Conservation (phyloP, 2,329 filamentous ascomycete genomes). For the Aulographum hederae region DNA sequence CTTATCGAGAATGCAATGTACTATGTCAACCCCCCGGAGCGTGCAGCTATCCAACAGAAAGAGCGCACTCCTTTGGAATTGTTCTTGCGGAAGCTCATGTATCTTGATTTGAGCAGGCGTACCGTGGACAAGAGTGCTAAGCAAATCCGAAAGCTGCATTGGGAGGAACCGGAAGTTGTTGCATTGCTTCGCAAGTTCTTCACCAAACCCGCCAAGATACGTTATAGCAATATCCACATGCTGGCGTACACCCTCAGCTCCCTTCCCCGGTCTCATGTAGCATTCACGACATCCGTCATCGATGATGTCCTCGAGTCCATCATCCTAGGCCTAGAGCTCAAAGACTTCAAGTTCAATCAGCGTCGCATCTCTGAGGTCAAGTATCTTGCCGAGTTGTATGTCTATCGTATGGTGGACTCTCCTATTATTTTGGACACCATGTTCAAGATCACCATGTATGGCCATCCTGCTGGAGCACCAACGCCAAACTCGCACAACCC, state of each 20-base stretch:
- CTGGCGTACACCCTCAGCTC: conserved; percentile 78
- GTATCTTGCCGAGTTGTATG: conserved; percentile 90
- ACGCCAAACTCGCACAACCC: conserved; percentile 57
- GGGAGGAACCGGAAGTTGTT: conserved; percentile 81
- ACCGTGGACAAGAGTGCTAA: conserved; percentile 89
- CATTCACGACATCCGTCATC: conserved; percentile 79
- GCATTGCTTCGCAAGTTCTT: conserved; percentile 75
- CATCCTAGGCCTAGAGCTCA: conserved; percentile 73
- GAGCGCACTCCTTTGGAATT: conserved; percentile 85
- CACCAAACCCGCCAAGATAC: conserved; percentile 90
- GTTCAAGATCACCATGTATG: conserved; percentile 88
- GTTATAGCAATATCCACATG: conserved; percentile 90
- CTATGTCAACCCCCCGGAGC: conserved; percentile 88
- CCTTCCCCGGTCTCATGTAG: conserved; percentile 78
- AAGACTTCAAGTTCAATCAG: conserved; percentile 96
- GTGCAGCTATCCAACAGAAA: conserved; percentile 89
- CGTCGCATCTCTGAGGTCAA: conserved; percentile 89
- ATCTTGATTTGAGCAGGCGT: conserved; percentile 82
- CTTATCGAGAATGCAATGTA: conserved; percentile 96
- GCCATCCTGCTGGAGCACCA: conserved; percentile 66
- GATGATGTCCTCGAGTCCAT: conserved; percentile 84
- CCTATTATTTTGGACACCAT: conserved; percentile 88
- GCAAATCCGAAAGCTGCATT: conserved; percentile 86
- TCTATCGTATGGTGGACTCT: conserved; percentile 92
- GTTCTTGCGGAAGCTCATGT: conserved; percentile 83